Evolutionary conservation across 768 basidiomycete species (phyloP).

Genomic region (Lyophyllum atratum): DNA sequence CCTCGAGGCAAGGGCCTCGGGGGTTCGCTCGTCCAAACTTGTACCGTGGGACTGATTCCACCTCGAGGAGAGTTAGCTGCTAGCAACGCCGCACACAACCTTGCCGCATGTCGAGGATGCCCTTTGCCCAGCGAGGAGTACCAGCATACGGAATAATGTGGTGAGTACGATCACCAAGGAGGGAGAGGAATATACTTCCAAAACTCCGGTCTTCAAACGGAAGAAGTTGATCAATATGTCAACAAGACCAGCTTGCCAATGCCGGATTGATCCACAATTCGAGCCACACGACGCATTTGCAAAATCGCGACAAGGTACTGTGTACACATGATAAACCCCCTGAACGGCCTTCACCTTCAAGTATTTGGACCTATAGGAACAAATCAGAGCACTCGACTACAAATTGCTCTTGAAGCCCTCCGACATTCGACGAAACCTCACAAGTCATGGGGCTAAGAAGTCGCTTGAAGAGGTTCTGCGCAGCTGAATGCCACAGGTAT

Average conservation of each 20-base stretch:
- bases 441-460: neutral
- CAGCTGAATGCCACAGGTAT: neutral
- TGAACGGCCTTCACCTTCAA: too few relatives aligned
- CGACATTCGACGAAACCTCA: neutral
- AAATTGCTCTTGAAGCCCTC: neutral
- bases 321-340: too few relatives aligned
- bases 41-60: slow-evolving; percentile 15
- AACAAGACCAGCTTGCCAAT: too few relatives aligned
- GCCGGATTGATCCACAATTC: too few relatives aligned
- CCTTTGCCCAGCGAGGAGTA: neutral
- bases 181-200: neutral
- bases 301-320: too few relatives aligned
- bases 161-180: neutral
- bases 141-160: neutral
- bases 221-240: too few relatives aligned
- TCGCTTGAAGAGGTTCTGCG: neutral
- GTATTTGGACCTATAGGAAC: neutral
- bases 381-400: neutral
- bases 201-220: neutral
- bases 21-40: slow-evolving; percentile 16
- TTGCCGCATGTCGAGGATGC: neutral
- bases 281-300: too few relatives aligned
- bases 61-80: neutral
- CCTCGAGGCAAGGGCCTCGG: slow-evolving; percentile 39
- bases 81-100: neutral